Base-by-base conservation (phyloP, 2,329 filamentous ascomycete species). In the Emydomyces testavorans region DNA sequence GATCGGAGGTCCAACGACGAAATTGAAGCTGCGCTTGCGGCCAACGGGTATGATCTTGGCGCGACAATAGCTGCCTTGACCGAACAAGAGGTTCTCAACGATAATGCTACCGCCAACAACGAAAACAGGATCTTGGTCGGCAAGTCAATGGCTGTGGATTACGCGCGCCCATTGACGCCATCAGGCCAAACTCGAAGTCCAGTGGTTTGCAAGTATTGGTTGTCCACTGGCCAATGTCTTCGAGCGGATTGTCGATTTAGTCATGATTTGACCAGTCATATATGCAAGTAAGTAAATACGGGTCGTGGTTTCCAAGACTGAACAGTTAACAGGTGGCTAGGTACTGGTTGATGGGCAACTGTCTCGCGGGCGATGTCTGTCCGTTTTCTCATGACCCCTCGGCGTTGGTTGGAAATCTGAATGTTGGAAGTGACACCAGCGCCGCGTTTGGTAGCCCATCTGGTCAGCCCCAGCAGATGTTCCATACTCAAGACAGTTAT, bases 361-460 rank as follows among this genome's bases (percentile, higher is more conserved):
- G 92, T 62, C 76, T 98, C 28, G 92, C 92, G 16, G 90, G 92
- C 29, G 83, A 88, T 49, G 89, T 87, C 2, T 98, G 92, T 65
- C 86, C 94, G 51, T 98, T 98, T 70, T 96, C 90, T 11, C 92
- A 98, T 65, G 92, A 98, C 58, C 92, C 92, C 2, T 80, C 88
- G 1, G 79, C 87, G 56, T 76, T 95, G 11, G 80, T 94, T 68
- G 87, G 83, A 59, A 85, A 85, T 57, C 76, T 98, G 53, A 79
- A 75, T 26, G 68, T 95, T 11, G 56, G 56, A 7, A 28, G 56
- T 57, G 48, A 79, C 38, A 71, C 77, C 50, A 78, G 82, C n/a
- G 64, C 73, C 4, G 76, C 77, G 50, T 47, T 34, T n/a, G 77
- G 82, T 15, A 64, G 73, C 3, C 76, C 78, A 50, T 74, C 77